A percentile compares a stretch with the other conserved stretches of the same genome.
Conservation (phyloP, 805 yeast species). For the Candida broadrunensis region DNA sequence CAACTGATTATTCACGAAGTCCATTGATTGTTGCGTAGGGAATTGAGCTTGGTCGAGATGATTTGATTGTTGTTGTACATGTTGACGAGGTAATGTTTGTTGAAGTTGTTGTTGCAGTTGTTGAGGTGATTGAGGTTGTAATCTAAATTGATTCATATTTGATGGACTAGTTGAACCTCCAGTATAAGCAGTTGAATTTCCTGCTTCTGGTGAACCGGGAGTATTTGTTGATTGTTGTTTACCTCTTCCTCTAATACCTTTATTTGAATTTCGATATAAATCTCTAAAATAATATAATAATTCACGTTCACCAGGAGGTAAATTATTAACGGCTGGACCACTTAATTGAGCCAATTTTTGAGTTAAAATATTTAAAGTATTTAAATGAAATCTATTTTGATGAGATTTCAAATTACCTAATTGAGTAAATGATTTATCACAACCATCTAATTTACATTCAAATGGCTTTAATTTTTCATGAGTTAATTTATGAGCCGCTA, state of each 20-base stretch:
- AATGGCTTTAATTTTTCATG: constrained; percentile 79
- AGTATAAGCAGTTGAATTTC: not conserved
- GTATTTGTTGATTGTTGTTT: constrained; percentile 24
- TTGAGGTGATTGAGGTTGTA: constrained; percentile 3
- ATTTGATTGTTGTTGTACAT: not conserved
- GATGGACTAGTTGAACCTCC: not conserved
- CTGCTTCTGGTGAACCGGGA: not conserved
- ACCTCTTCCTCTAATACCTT: constrained; percentile 92
- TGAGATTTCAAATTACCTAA: constrained; percentile 92
- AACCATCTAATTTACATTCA: constrained; percentile 74
- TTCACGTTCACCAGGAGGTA: constrained; percentile 64
- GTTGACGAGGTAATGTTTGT: constrained; percentile 1
- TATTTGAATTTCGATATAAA: constrained; percentile 81
- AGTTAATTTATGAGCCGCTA: constrained; percentile 82
- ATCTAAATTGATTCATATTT: constrained; percentile 1
- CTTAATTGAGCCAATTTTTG: constrained; percentile 58
- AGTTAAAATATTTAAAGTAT: constrained; percentile 66
- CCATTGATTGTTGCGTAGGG: not conserved
- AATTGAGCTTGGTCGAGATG: not conserved
- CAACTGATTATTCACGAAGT: not conserved
- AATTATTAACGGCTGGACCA: constrained; percentile 43
- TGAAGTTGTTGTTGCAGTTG: constrained; percentile 4
- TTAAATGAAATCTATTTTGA: constrained; percentile 83
- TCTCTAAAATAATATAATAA: constrained; percentile 74
- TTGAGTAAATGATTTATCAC: constrained; percentile 85